A percentile compares a stretch with the other conserved stretches of the same genome.
phyloP scores from a whole-genome alignment of 2,329 filamentous ascomycete species.

The Aspergillus hortae region DNA sequence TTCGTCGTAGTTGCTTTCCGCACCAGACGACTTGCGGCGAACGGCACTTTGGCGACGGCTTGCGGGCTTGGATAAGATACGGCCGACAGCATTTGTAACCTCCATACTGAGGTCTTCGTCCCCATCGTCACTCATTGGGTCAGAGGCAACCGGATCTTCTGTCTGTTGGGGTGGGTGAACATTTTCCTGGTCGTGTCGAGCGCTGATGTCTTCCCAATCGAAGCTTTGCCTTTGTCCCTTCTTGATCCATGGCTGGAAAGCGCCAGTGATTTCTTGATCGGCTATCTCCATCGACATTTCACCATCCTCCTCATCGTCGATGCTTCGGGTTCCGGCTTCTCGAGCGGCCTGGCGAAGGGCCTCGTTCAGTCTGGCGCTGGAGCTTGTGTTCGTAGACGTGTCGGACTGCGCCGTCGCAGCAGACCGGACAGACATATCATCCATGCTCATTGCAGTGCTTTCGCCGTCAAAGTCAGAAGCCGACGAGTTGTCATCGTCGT shows the following conservation, averaged over 20 bases:
- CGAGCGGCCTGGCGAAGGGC: slow-evolving; percentile 71
- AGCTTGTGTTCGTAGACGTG: slow-evolving; percentile 52
- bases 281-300: slow-evolving; percentile 81
- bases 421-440: slow-evolving; percentile 70
- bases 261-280: slow-evolving; percentile 53
- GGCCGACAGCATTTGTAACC: slow-evolving; percentile 76
- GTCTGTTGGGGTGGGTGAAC: slow-evolving; percentile 30
- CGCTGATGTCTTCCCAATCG: slow-evolving; percentile 42
- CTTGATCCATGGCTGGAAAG: slow-evolving; percentile 48
- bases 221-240: slow-evolving; percentile 40
- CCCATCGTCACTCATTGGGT: slow-evolving; percentile 40
- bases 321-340: slow-evolving; percentile 68
- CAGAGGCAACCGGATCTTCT: slow-evolving; percentile 5
- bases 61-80: slow-evolving; percentile 60
- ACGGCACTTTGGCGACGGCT: slow-evolving; percentile 30
- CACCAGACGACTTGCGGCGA: slow-evolving; percentile 41
- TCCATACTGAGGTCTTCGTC: slow-evolving; percentile 87
- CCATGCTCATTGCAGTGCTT: slow-evolving; percentile 77
- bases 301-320: slow-evolving; percentile 58
- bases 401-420: slow-evolving; percentile 59
- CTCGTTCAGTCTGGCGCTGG: slow-evolving; percentile 71
- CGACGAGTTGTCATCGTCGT: slow-evolving; percentile 41
- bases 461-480: slow-evolving; percentile 57
- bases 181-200: slow-evolving; percentile 46
- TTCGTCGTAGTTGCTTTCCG: slow-evolving; percentile 46